Evolutionary conservation across 345 rosid species (phyloP), one percentile per base, ranked within the genome.

Genomic region (Cardamine chenopodiifolia): DNA sequence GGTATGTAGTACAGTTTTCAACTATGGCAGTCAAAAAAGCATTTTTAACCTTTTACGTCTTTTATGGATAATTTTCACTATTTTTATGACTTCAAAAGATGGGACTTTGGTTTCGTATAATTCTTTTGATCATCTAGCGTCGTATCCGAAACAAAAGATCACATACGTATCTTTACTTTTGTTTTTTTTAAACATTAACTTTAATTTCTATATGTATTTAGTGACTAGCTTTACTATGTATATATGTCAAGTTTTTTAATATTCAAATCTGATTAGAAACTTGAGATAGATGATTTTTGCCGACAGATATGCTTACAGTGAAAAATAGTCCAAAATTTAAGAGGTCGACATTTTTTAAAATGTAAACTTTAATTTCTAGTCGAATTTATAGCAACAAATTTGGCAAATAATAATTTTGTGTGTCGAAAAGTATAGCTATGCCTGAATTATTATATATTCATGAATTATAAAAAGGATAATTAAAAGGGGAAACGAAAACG

Each of bases 1-100:
- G 58, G 57, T 55, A 62, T 17, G 29, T 71, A 39, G 77, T 77
- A 57, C 72, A 64, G 55, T 65, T 8, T 71, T 77, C 76, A 29
- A 77, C 80, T 65, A 71, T 77, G 49, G 76, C 80, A 77, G 80
- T 77, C 80, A 77, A 77, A 65, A 76, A 77, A 64, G 72, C 68
- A 57, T 15, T 63, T 48, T 49, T 65, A 48, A 71, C 55, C 77
- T 77, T 77, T 77, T 77, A 65, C 72, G 49, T 57, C 76, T 72
- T 75, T 75, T 50, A 49, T 75, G 67, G 71, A 77, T 77, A 77
- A 28, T 70, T 77, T 68, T 64, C 48, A 49, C 23, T 26, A 37
- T 65, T 66, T 77, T 77, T 77, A 71, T 49, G 59, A 71, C 62
- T 69, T 32, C 4, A 76, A 76, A 77, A 65, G 68, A 71, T 65